Base-by-base conservation (phyloP, 2,329 filamentous ascomycete genomes). In the Diplocarpon rosae region DNA sequence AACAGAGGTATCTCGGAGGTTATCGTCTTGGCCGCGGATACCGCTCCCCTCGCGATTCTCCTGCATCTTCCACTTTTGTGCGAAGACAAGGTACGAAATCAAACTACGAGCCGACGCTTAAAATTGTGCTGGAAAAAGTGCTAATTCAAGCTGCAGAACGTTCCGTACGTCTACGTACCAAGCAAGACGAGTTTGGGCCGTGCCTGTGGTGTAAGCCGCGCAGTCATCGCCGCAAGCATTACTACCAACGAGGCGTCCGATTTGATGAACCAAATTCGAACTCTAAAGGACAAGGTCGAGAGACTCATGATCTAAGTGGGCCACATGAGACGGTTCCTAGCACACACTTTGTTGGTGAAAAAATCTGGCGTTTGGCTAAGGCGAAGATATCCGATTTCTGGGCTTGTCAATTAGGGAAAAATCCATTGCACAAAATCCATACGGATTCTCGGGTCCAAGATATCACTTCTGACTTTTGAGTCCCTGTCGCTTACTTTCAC, bases 231-330 rank as follows among this genome's bases (percentile, higher is more conserved):
- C 33, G 81, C 79, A 51, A 81, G 75, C 60, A 94, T 96, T 68
- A 95, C 87, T 56, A 88, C 83, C 66, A 94, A 94, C 75, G 87
- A 94, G 69, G 83, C 83, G 32, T 85, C 78, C 60, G 89, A 95
- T 66, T 73, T 96, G 49, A 85, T 82, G 66, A 76, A 78, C 61
- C 87, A 93, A 73, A 95, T 96, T 66, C 77, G 84, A 59, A 75
- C 80, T 54, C 73, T 95, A 62, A 93, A 90, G 74, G 85, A 93
- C 69, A 93, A 95, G 79, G 85, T 96, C 45, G 90, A 96, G 76
- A 78, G 89, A 59, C 76, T 95, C 56, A 88, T 90, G 72, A 95
- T 95, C 70, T 95, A 82, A 77, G 37, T 13, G 30, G 9, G 4
- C n/a, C 4, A 17, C 39, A 40, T 12, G 33, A 24, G 13, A 24